phyloP scores from a whole-genome alignment of 1,139 yeast species.

The Blastobotrys illinoisensis region DNA sequence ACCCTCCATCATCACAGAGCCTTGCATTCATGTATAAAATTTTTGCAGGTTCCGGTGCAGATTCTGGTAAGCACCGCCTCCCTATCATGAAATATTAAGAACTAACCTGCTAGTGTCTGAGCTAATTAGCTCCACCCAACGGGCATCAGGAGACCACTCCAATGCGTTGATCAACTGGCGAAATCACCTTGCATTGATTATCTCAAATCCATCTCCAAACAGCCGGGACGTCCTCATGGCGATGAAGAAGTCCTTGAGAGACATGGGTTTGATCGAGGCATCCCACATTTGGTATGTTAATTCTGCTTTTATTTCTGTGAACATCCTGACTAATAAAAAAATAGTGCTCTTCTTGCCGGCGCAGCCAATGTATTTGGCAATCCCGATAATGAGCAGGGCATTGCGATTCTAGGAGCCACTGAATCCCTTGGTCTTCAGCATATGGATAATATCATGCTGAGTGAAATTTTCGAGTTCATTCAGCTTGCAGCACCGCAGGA shows the following conservation, averaged over 20 bases:
- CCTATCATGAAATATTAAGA: not conserved
- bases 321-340: not conserved
- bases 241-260: constrained; percentile 31
- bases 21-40: constrained; percentile 61
- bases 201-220: constrained; percentile 30
- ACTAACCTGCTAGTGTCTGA: constrained; percentile 35
- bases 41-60: constrained; percentile 56
- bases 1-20: constrained; percentile 40
- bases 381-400: constrained; percentile 13
- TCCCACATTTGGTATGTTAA: constrained; percentile 29
- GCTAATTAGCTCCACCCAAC: constrained; percentile 29
- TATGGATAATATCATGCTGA: constrained; percentile 44
- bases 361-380: constrained; percentile 24
- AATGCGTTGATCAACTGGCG: constrained; percentile 31
- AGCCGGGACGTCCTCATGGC: constrained; percentile 30
- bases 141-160: not conserved
- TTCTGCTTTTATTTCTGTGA: not conserved
- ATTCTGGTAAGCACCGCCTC: constrained; percentile 32
- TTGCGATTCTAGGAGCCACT: constrained; percentile 28
- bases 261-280: constrained; percentile 30
- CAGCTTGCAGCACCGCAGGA: constrained; percentile 34
- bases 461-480: constrained; percentile 69
- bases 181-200: constrained; percentile 29
- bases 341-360: constrained; percentile 43
- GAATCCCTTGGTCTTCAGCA: constrained; percentile 25